Evolutionary conservation across 1,139 yeast species (phyloP), one percentile per base, ranked within the genome.

Genomic region (Blastobotrys serpentis): DNA sequence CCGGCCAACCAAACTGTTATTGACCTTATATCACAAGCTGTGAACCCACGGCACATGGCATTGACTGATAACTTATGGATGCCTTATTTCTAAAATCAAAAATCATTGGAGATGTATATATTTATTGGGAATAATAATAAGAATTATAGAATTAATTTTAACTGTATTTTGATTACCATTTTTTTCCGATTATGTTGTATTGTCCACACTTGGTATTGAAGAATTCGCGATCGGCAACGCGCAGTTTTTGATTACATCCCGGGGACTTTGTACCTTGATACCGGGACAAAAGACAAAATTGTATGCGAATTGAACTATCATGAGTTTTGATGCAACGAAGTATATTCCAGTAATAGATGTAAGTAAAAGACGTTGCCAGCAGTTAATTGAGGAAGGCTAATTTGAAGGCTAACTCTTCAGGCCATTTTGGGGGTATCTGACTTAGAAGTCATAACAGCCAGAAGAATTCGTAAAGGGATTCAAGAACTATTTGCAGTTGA

Each of bases 1-100:
- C 94, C 94, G 13, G 88, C 95, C n/a, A 88, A 96, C 43, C 98
- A 92, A 65, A 85, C 87, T 54, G 88, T 90, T 30, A 77, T 92
- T 58, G 98, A 92, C 59, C 77, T 92, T 63, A 88, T 94, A 48
- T 85, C 96, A 2, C 94, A 87, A 62, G 98, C 99, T 3, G 98
- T 92, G 11, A 92, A 90, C 63, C 98, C 98, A 29, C 80, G 96
- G 60, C 88, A 88, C 61, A 73, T 94, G 64, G 98, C 98, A 11
- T 82, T 89, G 52, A 86, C 96, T 16, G 98, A 94, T 62, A 84
- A 90, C 25, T 76, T 88, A 55, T 92, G 96, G 94, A 89, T 92
- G 96, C 95, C 98, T 1, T 92, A 89, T 72, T 78, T 90, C 57
- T 85, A 55, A 50, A 19, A 11, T 16, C 17, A 8, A 22, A 23